These are phyloP conservation scores for Fusarium sp. DNA, from an alignment of 2,329 filamentous ascomycete species.

Conservation along the genomic window DNA sequence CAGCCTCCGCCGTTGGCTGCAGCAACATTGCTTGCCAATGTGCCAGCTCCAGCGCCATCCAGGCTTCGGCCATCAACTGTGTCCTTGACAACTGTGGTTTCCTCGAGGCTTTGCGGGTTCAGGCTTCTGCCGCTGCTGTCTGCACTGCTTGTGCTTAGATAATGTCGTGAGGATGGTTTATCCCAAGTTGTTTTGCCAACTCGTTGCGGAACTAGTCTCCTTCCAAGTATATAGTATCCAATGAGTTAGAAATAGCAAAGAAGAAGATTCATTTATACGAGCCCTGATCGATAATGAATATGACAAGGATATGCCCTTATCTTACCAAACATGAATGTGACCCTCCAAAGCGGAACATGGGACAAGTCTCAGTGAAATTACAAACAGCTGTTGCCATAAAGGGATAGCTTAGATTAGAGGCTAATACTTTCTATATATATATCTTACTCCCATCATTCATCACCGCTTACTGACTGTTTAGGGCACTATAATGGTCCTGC, in stretches of 20 bases:
- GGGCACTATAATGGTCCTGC: too few species aligned
- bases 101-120: slow-evolving; percentile 17
- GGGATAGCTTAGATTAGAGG: accelerated
- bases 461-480: too few species aligned
- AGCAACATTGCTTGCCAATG: slow-evolving; percentile 35
- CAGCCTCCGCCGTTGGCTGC: slow-evolving; percentile 32
- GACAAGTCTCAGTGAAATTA: not conserved
- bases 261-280: not conserved
- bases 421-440: too few species aligned
- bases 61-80: slow-evolving; percentile 32
- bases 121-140: slow-evolving; percentile 32
- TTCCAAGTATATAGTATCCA: not conserved
- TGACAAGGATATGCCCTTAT: not conserved
- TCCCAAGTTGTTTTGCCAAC: not conserved
- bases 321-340: not conserved
- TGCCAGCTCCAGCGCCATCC: slow-evolving; percentile 26
- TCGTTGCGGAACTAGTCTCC: not conserved
- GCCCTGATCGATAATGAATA: not conserved
- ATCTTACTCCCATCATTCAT: too few species aligned
- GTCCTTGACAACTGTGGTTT: slow-evolving; percentile 35
- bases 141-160: slow-evolving; percentile 34
- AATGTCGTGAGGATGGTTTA: not conserved
- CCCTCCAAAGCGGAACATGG: too few species aligned
- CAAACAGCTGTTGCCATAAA: not conserved
- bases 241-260: not conserved